Percentiles rank a stretch among this genome's conserved stretches.
Conservation (phyloP, 345 rosid species). For the Balakata baccata region DNA sequence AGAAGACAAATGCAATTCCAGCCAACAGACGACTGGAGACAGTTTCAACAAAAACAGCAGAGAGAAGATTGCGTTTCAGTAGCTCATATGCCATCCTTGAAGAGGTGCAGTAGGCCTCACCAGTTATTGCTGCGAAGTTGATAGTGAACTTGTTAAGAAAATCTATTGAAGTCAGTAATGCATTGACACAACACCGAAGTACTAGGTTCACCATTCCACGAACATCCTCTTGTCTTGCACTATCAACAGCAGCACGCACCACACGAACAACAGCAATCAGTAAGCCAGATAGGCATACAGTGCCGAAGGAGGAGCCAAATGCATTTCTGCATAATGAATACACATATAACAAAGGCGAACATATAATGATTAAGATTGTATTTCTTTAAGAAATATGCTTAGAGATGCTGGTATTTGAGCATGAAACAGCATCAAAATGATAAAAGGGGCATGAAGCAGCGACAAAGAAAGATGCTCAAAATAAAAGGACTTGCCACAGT, state of each 20-base stretch:
- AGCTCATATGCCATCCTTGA: slow-evolving; percentile 92
- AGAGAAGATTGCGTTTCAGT: slow-evolving; percentile 78
- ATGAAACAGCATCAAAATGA: neutral
- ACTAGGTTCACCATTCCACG: slow-evolving; percentile 63
- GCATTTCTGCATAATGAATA: slow-evolving; percentile 62
- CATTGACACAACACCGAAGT: slow-evolving; percentile 61
- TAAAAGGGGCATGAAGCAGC: neutral
- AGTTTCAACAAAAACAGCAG: slow-evolving; percentile 84
- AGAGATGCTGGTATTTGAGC: neutral
- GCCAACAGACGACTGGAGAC: slow-evolving; percentile 71
- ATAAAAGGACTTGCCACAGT: neutral
- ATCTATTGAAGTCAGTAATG: slow-evolving; percentile 57
- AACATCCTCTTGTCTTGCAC: slow-evolving; percentile 65
- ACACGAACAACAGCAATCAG: slow-evolving; percentile 63
- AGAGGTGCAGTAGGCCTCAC: slow-evolving; percentile 81
- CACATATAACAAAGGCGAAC: neutral
- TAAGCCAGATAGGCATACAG: slow-evolving; percentile 81
- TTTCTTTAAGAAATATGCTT: neutral
- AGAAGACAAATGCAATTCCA: slow-evolving; percentile 67
- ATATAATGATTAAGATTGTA: neutral
- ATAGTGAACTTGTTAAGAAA: slow-evolving; percentile 90
- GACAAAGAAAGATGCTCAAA: neutral
- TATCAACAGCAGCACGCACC: slow-evolving; percentile 78
- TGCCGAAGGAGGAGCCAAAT: slow-evolving; percentile 83
- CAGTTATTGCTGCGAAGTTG: slow-evolving; percentile 88